These are phyloP conservation scores for Wickerhamomyces queroliae DNA, from an alignment of 805 yeast genomes.

Conservation along the genomic window DNA sequence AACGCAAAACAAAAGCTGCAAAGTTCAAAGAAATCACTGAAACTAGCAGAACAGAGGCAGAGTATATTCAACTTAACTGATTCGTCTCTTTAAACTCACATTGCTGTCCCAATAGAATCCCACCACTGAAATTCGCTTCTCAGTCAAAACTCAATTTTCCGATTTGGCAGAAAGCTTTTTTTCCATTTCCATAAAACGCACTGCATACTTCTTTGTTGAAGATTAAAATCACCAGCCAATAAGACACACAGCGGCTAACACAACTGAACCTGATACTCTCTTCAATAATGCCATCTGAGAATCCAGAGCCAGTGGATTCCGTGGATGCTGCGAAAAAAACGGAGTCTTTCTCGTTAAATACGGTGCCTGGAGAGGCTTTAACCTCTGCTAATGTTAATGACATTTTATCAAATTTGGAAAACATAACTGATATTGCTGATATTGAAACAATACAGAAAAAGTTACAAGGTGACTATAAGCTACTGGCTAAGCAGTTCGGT, in stretches of 20 bases:
- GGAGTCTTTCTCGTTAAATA: neutral
- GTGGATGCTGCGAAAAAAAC: too few species aligned
- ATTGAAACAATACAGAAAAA: slow-evolving; percentile 18
- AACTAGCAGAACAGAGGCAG: too few species aligned
- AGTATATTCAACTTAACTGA: too few species aligned
- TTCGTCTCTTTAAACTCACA: too few species aligned
- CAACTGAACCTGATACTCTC: too few species aligned
- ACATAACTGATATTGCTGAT: slow-evolving; percentile 7
- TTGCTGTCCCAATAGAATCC: too few species aligned
- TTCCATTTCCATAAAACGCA: neutral
- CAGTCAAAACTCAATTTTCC: too few species aligned
- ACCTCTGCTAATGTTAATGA: slow-evolving; percentile 1
- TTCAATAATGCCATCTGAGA: neutral
- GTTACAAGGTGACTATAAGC: slow-evolving; percentile 26
- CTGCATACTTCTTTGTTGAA: neutral
- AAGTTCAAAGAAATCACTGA: too few species aligned
- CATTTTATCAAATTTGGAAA: slow-evolving; percentile 4
- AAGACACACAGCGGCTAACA: neutral
- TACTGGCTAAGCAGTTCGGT: slow-evolving; percentile 24
- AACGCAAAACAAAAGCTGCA: too few species aligned
- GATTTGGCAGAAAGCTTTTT: slow-evolving; percentile 1
- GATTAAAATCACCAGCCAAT: neutral
- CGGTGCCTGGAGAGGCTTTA: neutral
- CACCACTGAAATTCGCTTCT: too few species aligned
- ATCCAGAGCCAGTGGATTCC: neutral